Conservation (phyloP, 2,329 filamentous ascomycete genomes). For the Alternaria burnsii region DNA sequence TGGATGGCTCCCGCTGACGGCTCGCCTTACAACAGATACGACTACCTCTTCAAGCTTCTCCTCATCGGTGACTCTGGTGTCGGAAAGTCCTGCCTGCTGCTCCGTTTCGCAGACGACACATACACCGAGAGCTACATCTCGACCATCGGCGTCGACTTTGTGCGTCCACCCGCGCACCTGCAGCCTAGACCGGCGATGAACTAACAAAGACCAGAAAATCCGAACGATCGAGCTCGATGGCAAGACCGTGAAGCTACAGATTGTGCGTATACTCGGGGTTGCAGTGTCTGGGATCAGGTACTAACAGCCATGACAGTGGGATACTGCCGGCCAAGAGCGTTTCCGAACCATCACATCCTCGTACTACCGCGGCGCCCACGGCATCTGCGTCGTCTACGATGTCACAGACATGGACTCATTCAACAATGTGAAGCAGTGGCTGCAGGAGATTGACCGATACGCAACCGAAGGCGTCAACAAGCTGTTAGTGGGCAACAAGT, state of each 20-base stretch:
- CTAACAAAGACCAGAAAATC: conserved; percentile 79
- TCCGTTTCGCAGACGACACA: conserved; percentile 89
- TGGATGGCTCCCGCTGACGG: conserved; percentile 31
- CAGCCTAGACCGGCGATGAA: conserved; percentile 36
- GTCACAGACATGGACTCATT: conserved; percentile 99
- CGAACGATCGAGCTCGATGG: conserved; percentile 98
- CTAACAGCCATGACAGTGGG: conserved; percentile 73
- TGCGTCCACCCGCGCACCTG: conserved; percentile 41
- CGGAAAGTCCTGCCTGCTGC: conserved; percentile 97
- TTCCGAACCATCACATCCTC: conserved; percentile 99
- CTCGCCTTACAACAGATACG: conserved; percentile 75
- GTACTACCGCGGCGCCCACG: conserved; percentile 98
- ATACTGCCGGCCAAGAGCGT: conserved; percentile 97
- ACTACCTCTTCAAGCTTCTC: conserved; percentile 99
- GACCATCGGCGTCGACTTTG: conserved; percentile 97
- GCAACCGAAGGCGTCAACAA: conserved; percentile 99
- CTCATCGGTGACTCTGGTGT: conserved; percentile 99
- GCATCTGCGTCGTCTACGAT: conserved; percentile 99
- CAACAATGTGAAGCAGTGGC: conserved; percentile 99
- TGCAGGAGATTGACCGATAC: conserved; percentile 99
- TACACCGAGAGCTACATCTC: conserved; percentile 99
- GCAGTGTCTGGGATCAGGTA: background rate
- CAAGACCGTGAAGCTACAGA: conserved; percentile 99
- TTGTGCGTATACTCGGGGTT: conserved; percentile 60
- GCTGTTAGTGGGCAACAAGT: conserved; percentile 99